Evolutionary conservation across 805 yeast genomes (phyloP).

Genomic region (Saccharomyces mikatae): DNA sequence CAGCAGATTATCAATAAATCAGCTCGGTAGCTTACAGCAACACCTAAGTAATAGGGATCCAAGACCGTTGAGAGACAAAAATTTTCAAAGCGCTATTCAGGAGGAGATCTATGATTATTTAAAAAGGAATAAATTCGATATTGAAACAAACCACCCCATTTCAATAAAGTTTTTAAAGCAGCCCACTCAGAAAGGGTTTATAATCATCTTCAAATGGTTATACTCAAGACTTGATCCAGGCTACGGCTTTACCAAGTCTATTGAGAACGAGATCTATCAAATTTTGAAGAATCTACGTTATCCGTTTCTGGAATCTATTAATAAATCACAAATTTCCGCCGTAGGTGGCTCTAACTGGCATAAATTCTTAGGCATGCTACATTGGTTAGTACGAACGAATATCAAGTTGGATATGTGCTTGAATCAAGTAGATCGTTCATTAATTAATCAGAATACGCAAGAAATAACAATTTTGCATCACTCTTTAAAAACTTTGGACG

Average conservation of each 20-base stretch:
- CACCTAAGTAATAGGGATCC: constrained; percentile 41
- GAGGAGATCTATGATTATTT: constrained; percentile 63
- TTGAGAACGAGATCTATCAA: constrained; percentile 68
- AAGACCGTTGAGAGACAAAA: constrained; percentile 69
- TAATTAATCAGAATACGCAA: constrained; percentile 24
- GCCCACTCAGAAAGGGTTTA: constrained; percentile 86
- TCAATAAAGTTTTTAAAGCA: constrained; percentile 54
- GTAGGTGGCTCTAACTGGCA: constrained; percentile 91
- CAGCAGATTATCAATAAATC: not conserved
- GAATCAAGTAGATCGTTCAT: constrained; percentile 16
- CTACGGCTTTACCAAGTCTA: constrained; percentile 54
- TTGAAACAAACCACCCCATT: constrained; percentile 64
- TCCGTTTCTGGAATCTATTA: constrained; percentile 73
- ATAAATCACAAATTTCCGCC: constrained; percentile 79
- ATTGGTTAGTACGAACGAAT: constrained; percentile 67
- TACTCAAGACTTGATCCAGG: constrained; percentile 75
- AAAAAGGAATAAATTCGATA: constrained; percentile 56
- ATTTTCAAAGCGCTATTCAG: constrained; percentile 56
- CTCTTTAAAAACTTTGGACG: constrained; percentile 21
- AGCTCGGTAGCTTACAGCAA: not conserved
- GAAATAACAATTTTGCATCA: constrained; percentile 23
- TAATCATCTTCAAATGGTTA: constrained; percentile 68
- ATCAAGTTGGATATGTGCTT: constrained; percentile 32
- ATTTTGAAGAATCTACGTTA: constrained; percentile 59
- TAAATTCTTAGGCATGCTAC: constrained; percentile 67